Percentiles rank a stretch among this genome's conserved stretches.
phyloP scores from a whole-genome alignment of 2,329 filamentous ascomycete genomes.

The Amesomyces nigricolor region DNA sequence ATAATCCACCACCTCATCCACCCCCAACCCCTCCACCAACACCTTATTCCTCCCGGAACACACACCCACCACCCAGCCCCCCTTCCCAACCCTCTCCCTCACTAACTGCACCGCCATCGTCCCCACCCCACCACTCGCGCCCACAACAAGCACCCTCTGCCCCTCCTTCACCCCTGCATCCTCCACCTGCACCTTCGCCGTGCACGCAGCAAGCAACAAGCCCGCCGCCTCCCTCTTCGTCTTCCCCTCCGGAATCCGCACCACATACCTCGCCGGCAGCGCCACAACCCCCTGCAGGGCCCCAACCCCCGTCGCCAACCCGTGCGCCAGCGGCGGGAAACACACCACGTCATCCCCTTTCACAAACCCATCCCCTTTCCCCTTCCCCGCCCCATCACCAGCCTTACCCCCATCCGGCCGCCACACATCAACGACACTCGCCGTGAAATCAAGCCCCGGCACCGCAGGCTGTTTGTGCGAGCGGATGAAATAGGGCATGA shows the following conservation, averaged over 20 bases:
- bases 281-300: constrained; percentile 23
- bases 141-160: constrained; percentile 41
- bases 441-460: constrained; percentile 33
- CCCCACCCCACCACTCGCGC: constrained; percentile 46
- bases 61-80: constrained; percentile 41
- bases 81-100: constrained; percentile 15
- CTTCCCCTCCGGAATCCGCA: constrained; percentile 26
- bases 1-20: constrained; percentile 44
- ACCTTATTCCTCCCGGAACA: constrained; percentile 44
- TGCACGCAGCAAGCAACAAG: constrained; percentile 34
- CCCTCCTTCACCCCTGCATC: constrained; percentile 23
- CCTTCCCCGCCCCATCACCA: neutral
- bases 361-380: neutral
- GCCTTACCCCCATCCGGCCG: neutral
- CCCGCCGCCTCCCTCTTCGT: constrained; percentile 27
- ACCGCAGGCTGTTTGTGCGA: constrained; percentile 27
- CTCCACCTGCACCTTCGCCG: constrained; percentile 28
- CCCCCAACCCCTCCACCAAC: constrained; percentile 42
- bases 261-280: constrained; percentile 31
- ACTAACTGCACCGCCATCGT: constrained; percentile 41
- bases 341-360: constrained; percentile 12
- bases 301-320: constrained; percentile 29
- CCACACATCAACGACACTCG: constrained; percentile 27
- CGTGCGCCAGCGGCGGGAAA: constrained; percentile 11
- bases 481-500: constrained; percentile 30